Conservation (phyloP, 768 basidiomycete species). For the Rossbeevera mucosa region DNA sequence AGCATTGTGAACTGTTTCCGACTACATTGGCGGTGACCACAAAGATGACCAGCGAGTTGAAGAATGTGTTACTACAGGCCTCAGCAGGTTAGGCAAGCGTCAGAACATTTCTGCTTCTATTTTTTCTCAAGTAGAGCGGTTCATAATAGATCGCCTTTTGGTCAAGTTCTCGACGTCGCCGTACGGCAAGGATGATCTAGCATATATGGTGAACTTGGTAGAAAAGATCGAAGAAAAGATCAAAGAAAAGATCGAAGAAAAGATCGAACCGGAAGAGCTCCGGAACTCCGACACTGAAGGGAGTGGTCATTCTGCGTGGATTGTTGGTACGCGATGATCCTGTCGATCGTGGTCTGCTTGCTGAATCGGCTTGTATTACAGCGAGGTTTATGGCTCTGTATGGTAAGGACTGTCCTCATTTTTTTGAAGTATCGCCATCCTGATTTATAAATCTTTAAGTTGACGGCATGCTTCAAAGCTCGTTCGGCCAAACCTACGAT, state of each 20-base stretch:
- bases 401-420: slow-evolving; percentile 16
- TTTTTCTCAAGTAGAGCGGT: background rate
- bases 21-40: slow-evolving; percentile 22
- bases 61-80: slow-evolving; percentile 23
- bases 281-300: no score
- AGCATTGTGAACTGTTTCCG: slow-evolving; percentile 31
- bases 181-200: slow-evolving; percentile 18
- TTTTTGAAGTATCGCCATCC: background rate
- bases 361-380: slow-evolving; percentile 8
- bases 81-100: slow-evolving; percentile 22
- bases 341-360: background rate
- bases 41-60: slow-evolving; percentile 15
- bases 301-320: slow-evolving; percentile 20
- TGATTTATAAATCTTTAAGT: slow-evolving; percentile 11
- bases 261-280: no score
- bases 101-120: background rate
- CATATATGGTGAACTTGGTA: slow-evolving; percentile 26
- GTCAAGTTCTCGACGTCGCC: slow-evolving; percentile 34
- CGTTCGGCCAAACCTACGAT: slow-evolving; percentile 30
- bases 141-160: slow-evolving; percentile 22
- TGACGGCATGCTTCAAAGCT: slow-evolving; percentile 25
- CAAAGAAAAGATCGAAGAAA: no score
- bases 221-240: slow-evolving; percentile 22
- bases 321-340: slow-evolving; percentile 18
- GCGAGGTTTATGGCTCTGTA: slow-evolving; percentile 29